Evolutionary conservation across 805 yeast species (phyloP).

Genomic region (Nakazawaea ishiwadae): DNA sequence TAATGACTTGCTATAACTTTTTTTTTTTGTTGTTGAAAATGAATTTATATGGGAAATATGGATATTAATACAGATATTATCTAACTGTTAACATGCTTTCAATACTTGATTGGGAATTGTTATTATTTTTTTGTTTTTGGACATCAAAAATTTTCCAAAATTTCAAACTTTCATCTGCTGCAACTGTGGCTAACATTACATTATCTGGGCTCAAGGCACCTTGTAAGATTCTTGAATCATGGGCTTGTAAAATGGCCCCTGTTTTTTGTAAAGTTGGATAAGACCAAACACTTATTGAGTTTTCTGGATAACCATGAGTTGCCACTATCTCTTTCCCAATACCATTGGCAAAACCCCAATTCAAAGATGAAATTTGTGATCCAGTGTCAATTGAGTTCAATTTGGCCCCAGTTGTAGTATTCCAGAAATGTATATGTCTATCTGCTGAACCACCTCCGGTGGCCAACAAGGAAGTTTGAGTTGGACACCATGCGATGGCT

Average conservation of each 20-base stretch:
- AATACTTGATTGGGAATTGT: conserved; percentile 2
- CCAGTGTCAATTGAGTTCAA: conserved; percentile 86
- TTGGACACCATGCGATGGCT: conserved; percentile 94
- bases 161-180: conserved; percentile 93
- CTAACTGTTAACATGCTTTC: conserved; percentile 10
- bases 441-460: conserved; percentile 97
- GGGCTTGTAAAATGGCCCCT: conserved; percentile 83
- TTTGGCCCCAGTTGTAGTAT: conserved; percentile 83
- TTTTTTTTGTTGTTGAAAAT: no score
- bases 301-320: conserved; percentile 90
- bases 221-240: conserved; percentile 80
- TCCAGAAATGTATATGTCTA: conserved; percentile 90
- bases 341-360: conserved; percentile 80
- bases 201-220: conserved; percentile 89
- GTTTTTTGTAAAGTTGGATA: conserved; percentile 84
- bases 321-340: conserved; percentile 84
- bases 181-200: conserved; percentile 86
- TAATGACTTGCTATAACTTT: no score
- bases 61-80: no score
- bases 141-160: conserved; percentile 88
- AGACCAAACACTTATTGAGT: conserved; percentile 76
- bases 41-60: no score
- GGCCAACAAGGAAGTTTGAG: conserved; percentile 76
- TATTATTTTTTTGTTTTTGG: conserved; percentile 20
- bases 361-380: conserved; percentile 88